phyloP scores from a whole-genome alignment of 345 rosid genomes.

The Pugionium cornutum region DNA sequence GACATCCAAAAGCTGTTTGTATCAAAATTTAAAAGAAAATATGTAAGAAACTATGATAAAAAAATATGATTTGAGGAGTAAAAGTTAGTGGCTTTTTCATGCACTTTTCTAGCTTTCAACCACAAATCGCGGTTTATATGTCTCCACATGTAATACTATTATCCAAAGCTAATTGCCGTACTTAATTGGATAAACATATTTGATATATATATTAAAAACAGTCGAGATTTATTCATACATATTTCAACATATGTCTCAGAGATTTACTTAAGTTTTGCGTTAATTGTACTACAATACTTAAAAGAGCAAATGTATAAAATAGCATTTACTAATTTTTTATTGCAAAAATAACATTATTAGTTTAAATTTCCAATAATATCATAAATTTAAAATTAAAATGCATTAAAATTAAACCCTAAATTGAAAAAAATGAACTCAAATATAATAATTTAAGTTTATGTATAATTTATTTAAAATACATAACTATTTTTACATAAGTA shows the following conservation, averaged over 20 bases:
- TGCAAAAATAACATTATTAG: no score
- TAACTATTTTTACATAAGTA: no score
- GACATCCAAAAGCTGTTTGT: slow-evolving; percentile 36
- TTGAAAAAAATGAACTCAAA: no score
- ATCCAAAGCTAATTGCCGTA: background rate
- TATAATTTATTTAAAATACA: no score
- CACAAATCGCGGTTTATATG: slow-evolving; percentile 13
- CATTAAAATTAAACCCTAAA: no score
- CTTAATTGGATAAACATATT: background rate
- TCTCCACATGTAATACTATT: slow-evolving; percentile 4
- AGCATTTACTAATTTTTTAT: no score
- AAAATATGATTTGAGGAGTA: slow-evolving; percentile 23
- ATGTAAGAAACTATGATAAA: slow-evolving; percentile 5
- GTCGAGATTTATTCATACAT: background rate
- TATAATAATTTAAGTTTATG: no score
- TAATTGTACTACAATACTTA: no score
- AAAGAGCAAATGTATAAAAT: no score
- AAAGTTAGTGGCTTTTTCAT: slow-evolving; percentile 25
- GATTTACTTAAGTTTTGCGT: background rate
- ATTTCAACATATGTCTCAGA: background rate
- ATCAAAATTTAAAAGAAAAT: background rate
- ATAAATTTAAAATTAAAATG: no score
- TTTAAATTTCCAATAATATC: no score
- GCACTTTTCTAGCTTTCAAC: slow-evolving; percentile 27
- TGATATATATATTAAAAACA: background rate